Evolutionary conservation across 2,329 filamentous ascomycete genomes (phyloP), one percentile per base, ranked within the genome.

Genomic region (Apiospora rasikravindrae): DNA sequence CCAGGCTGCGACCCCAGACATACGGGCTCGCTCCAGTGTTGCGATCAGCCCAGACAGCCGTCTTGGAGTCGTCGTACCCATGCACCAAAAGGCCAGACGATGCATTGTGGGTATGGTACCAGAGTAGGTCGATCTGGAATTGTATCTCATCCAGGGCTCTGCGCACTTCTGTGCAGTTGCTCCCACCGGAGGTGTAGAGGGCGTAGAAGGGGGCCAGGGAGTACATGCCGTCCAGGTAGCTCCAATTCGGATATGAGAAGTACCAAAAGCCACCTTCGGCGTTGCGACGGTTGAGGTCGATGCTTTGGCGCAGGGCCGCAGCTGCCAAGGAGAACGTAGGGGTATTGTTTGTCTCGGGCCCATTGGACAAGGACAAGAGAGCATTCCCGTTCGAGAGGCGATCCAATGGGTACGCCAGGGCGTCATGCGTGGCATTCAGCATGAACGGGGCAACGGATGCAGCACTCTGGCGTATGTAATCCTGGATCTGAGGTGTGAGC

Each of bases 181-280:
- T 19, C 29, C n/a, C 13, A 14, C 64, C 14, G 1, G 53, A 71
- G 1, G 83, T 75, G 61, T 81, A 80, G 4, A 72, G 69, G 2
- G 75, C 75, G 73, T 78, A 79, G 75, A 85, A 88, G 0, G 86
- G 83, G 10, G 83, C 80, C 13, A 85, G 79, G 0, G 85, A 86
- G 80, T 83, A 88, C 83, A 88, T 86, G 72, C 86, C 87, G 73
- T 89, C 87, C 4, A 88, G 80, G 74, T 88, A 89, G 75, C 84
- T 86, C 82, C 86, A 86, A 70, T 88, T 80, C 1, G 85, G 86
- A 73, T 88, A 88, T 0, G 77, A 75, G 70, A 74, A 83, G 70
- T 83, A 83, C 82, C 82, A 83, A 4, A 83, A 71, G 0, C 82
- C 81, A 42, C 80, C 78, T 70, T 79, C 78, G 8, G 75, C 53